Evolutionary conservation across 2,329 filamentous ascomycete species (phyloP).

Genomic region (Huntiella bhutanensis): DNA sequence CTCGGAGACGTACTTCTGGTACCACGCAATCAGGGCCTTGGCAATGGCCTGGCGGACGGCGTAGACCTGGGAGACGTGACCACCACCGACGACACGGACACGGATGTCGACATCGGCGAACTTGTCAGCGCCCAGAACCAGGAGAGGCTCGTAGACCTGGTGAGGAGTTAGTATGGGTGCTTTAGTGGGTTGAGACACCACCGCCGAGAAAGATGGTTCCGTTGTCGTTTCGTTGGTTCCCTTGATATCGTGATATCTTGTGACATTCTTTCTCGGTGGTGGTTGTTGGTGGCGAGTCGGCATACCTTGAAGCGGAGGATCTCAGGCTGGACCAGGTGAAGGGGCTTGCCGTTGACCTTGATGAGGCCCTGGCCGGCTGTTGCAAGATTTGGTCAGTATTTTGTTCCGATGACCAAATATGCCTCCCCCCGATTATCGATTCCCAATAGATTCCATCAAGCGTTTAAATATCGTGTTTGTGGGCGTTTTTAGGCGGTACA

Average conservation of each 20-base stretch:
- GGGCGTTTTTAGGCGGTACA: not conserved
- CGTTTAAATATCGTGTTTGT: not conserved
- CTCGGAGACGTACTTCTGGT: constrained; percentile 99
- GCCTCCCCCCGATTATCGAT: not conserved
- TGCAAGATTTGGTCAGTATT: constrained; percentile 10
- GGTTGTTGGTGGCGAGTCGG: constrained; percentile 8
- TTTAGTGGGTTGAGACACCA: no score
- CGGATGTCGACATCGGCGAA: constrained; percentile 95
- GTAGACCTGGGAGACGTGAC: constrained; percentile 94
- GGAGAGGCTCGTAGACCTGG: constrained; percentile 92
- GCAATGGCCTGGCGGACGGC: constrained; percentile 97
- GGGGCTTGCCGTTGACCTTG: constrained; percentile 96
- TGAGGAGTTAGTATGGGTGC: no score
- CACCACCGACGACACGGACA: constrained; percentile 88
- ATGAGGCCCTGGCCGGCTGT: constrained; percentile 50
- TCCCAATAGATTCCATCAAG: not conserved
- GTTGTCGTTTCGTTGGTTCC: not conserved
- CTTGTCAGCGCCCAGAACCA: constrained; percentile 94
- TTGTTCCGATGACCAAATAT: constrained; percentile 1
- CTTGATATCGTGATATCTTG: not conserved
- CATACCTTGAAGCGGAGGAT: constrained; percentile 91
- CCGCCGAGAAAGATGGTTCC: no score
- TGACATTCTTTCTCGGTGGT: not conserved
- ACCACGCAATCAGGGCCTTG: constrained; percentile 65
- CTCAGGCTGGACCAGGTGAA: constrained; percentile 85